Base-by-base conservation (phyloP, 129 eudicot genomes). In the Scalesia atractyloides region DNA sequence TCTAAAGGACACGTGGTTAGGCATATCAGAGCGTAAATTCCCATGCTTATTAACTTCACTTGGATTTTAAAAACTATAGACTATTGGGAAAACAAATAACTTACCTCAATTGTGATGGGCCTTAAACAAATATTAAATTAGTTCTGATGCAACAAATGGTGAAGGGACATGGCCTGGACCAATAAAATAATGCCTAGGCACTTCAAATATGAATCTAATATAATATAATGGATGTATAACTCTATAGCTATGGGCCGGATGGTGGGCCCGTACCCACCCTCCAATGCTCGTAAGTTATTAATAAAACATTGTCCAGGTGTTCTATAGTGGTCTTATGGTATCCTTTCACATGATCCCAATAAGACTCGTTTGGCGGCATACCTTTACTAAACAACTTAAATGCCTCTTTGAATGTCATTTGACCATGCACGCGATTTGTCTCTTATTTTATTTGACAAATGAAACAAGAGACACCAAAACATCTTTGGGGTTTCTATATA, bases 281-380 rank as follows among this genome's bases (percentile, higher is more conserved):
- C n/a, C 5, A 9, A 73, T 3, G 39, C 79, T 87, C 93, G 10
- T 82, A 87, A 7, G 80, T 84, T 11, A 84, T 13, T 33, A 84
- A 82, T 4, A 82, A 16, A 65, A 84, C 46, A 1, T 46, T 77
- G 0, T 58, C 20, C 0, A 86, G 83, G 26, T 41, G 58, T 64
- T 84, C 73, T 17, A 72, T 3, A 43, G 77, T 84, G 11, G 70
- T 73, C 69, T 79, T 74, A 54, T 74, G 78, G 73, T 84, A 84
- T 41, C 69, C 78, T 73, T 73, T 73, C 41, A 73, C 78, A 62
- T 73, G 70, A 41, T 73, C 78, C 78, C 70, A 73, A 13, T 73
- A 73, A 62, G 78, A 70, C 12, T 70, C 78, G 2, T 7, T 30
- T 10, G 59, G 84, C 56, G 78, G 17, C 18, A 69, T 22, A 9